These are phyloP conservation scores for Sporopachydermia cereana DNA, from an alignment of 1,139 yeast species.

Conservation along the genomic window DNA sequence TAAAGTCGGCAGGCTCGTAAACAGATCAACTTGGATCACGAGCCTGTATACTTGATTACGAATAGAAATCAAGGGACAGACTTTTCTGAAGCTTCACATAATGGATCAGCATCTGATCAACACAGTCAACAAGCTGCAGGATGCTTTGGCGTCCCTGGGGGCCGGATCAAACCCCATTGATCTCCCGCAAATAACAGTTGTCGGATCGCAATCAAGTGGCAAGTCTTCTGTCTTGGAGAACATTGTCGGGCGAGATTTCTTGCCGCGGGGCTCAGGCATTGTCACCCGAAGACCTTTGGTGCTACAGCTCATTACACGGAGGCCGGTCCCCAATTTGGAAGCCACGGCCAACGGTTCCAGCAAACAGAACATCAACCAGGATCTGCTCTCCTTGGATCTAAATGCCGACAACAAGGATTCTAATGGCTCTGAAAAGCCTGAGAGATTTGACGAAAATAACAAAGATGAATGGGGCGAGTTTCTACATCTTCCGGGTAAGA, in stretches of 20 bases:
- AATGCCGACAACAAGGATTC: slow-evolving; percentile 17
- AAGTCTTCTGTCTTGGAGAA: slow-evolving; percentile 76
- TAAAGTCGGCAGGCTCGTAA: too few relatives aligned
- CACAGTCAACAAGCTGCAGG: slow-evolving; percentile 87
- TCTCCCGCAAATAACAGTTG: slow-evolving; percentile 76
- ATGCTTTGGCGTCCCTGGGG: slow-evolving; percentile 71
- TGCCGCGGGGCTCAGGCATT: slow-evolving; percentile 77
- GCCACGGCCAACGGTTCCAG: background rate
- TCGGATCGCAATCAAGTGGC: slow-evolving; percentile 76
- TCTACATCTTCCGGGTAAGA: slow-evolving; percentile 63
- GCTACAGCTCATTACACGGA: slow-evolving; percentile 51
- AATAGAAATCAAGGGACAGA: too few relatives aligned
- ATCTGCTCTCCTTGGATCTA: slow-evolving; percentile 8
- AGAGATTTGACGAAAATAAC: slow-evolving; percentile 24
- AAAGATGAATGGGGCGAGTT: slow-evolving; percentile 83
- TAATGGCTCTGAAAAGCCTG: slow-evolving; percentile 8
- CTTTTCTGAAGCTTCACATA: too few relatives aligned
- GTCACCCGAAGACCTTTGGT: slow-evolving; percentile 72
- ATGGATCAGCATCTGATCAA: slow-evolving; percentile 90
- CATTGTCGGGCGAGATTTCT: slow-evolving; percentile 67
- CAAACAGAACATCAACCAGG: slow-evolving; percentile 6
- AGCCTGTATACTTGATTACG: too few relatives aligned
- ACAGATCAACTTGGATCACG: too few relatives aligned
- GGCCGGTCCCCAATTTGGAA: slow-evolving; percentile 18
- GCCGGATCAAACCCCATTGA: slow-evolving; percentile 51